Evolutionary conservation across 2,329 filamentous ascomycete species (phyloP).

Genomic region (Ascochyta fabae): DNA sequence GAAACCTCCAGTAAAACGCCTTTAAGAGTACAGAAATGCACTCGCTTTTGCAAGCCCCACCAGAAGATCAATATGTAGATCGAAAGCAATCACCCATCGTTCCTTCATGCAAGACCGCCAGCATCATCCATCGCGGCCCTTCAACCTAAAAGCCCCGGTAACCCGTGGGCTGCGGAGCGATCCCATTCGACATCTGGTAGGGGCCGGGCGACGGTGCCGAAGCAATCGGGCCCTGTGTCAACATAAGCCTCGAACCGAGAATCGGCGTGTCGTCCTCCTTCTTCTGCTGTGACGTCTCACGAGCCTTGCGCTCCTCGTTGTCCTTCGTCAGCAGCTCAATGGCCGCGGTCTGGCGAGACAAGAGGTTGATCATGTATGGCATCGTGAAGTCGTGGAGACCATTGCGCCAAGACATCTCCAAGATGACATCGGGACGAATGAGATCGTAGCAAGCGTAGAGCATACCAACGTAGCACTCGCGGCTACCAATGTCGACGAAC

Average conservation of each 20-base stretch:
- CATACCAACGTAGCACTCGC: conserved; percentile 99
- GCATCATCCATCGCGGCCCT: background rate
- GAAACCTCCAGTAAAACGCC: conserved; percentile 36
- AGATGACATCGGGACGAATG: conserved; percentile 87
- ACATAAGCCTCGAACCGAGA: conserved; percentile 89
- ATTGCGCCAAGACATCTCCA: conserved; percentile 97
- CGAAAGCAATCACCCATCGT: conserved; percentile 18
- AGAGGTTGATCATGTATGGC: conserved; percentile 99
- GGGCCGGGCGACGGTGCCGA: conserved; percentile 68
- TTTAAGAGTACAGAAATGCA: conserved; percentile 32
- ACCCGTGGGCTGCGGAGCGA: conserved; percentile 84
- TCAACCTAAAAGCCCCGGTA: conserved; percentile 45
- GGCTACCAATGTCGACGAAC: conserved; percentile 99
- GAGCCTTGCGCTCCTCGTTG: conserved; percentile 88
- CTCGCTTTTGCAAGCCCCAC: conserved; percentile 35
- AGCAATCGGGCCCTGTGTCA: conserved; percentile 81
- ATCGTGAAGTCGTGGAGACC: conserved; percentile 96
- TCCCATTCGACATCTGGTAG: conserved; percentile 83
- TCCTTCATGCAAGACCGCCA: conserved; percentile 15
- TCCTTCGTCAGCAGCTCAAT: conserved; percentile 88
- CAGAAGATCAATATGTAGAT: conserved; percentile 36
- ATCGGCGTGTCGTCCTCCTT: conserved; percentile 95
- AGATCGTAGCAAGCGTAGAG: conserved; percentile 98
- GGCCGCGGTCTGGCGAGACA: conserved; percentile 87
- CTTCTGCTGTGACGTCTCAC: conserved; percentile 77